Conservation (phyloP, 2,329 filamentous ascomycete genomes). For the Talaromyces rugulosus region DNA sequence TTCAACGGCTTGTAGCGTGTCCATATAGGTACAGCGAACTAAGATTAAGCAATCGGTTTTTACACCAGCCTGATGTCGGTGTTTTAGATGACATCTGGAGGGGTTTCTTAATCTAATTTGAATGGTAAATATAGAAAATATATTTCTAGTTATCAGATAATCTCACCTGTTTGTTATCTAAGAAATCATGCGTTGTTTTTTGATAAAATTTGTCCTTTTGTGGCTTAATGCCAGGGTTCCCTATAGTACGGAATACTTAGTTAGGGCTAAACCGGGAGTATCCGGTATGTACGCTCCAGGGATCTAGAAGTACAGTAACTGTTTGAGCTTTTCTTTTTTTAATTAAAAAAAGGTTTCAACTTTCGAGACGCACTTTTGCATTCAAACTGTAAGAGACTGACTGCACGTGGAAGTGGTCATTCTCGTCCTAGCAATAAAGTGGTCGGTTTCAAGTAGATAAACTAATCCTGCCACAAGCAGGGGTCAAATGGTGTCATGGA, state of each 20-base stretch:
- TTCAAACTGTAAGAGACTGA: neutral
- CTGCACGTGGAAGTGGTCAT: neutral
- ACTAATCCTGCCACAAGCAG: neutral
- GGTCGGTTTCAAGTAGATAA: neutral
- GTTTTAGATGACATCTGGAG: too few species aligned
- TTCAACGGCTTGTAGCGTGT: neutral
- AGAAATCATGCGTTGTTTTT: neutral
- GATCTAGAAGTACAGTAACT: too few species aligned
- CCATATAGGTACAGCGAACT: neutral
- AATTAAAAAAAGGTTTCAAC: neutral
- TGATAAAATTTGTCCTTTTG: neutral
- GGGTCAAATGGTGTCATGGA: neutral
- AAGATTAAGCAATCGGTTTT: neutral
- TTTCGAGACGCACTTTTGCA: neutral
- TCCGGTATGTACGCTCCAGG: too few species aligned
- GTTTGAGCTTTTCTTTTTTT: too few species aligned
- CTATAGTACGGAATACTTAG: neutral
- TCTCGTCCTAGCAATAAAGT: neutral
- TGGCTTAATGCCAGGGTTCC: neutral
- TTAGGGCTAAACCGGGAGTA: too few species aligned
- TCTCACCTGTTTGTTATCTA: neutral
- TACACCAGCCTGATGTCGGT: too few species aligned
- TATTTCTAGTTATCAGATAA: neutral
- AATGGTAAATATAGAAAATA: too few species aligned
- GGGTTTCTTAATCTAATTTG: too few species aligned